Base-by-base conservation (phyloP, 2,329 filamentous ascomycete species). In the Fusarium sp. region DNA sequence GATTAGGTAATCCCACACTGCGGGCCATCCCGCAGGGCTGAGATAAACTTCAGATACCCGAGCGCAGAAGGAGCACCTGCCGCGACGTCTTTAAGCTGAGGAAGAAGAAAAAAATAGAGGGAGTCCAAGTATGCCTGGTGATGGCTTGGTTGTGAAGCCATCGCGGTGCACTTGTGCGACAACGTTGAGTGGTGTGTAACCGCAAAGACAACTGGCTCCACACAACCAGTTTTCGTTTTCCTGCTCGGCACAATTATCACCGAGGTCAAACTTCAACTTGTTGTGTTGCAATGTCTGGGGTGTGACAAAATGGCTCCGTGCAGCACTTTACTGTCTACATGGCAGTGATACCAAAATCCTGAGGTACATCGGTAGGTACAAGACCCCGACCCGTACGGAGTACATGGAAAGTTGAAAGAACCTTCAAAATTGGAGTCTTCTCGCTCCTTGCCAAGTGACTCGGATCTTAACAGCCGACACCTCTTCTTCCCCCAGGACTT, bases 201-300 rank as follows among this genome's bases (percentile, higher is more conserved):
- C 35, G 24, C 17, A 28, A 9, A 48, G 30, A 17, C 20, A 30
- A 20, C 32, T 39, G 40, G 33, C 3, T 45, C 30, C 17, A 30
- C 28, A 30, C 11, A 30, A 30, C 28, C 28, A 30, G 28, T 30
- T 30, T 13, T 13, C 28, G 28, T 30, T 30, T 30, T 13, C 10
- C 28, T 6, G 13, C 28, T 30, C 28, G 28, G 28, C 13, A 30
- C 10, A 53, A 45, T 20, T 26, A 32, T 8, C 11, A 20, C 39
- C 55, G 55, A 53, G 8, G 39, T 22, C 26, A 28, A 6, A 15
- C 77, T 89, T 90, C 30, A 86, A 33, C 13, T 33, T 33, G 30
- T 7, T 14, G 14, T 7, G 14, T 15, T 15, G 14, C 14, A 33
- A 6, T 15, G 30, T 6, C 14, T 33, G 30, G 30, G 30, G 30